phyloP scores from a whole-genome alignment of 495 filamentous ascomycete species.

The Xylaria castorea region DNA sequence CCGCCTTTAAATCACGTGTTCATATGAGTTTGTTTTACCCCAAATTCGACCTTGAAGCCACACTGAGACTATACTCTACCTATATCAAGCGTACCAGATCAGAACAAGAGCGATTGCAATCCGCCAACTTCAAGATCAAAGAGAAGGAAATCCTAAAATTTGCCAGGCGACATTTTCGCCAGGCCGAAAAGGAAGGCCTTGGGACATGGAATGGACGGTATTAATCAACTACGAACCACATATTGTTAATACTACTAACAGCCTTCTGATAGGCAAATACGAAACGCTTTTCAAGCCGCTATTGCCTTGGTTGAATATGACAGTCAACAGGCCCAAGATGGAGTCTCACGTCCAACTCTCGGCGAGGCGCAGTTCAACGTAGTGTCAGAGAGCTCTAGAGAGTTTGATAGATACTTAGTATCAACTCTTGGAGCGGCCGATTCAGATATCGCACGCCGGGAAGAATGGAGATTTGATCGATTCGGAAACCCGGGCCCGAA shows the following conservation, averaged over 20 bases:
- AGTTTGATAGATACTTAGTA: slow-evolving; percentile 39
- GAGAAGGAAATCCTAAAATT: slow-evolving; percentile 27
- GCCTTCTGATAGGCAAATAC: slow-evolving; percentile 28
- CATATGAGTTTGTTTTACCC: slow-evolving; percentile 57
- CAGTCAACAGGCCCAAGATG: slow-evolving; percentile 17
- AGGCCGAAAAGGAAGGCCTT: slow-evolving; percentile 24
- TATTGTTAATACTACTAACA: not conserved
- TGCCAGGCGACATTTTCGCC: slow-evolving; percentile 26
- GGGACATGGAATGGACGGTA: slow-evolving; percentile 40
- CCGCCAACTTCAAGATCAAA: slow-evolving; percentile 30
- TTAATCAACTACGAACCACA: not conserved
- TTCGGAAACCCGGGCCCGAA: slow-evolving; percentile 6
- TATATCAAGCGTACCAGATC: slow-evolving; percentile 39
- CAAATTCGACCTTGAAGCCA: slow-evolving; percentile 40
- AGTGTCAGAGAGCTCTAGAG: slow-evolving; percentile 33
- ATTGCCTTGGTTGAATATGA: slow-evolving; percentile 37
- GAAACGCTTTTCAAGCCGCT: slow-evolving; percentile 45
- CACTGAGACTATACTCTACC: slow-evolving; percentile 43
- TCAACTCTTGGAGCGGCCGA: slow-evolving; percentile 29
- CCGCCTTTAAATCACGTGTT: slow-evolving; percentile 57
- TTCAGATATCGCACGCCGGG: slow-evolving; percentile 29
- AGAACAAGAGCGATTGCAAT: slow-evolving; percentile 25
- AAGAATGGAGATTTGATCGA: slow-evolving; percentile 26
- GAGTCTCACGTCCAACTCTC: slow-evolving; percentile 20
- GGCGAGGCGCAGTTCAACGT: slow-evolving; percentile 34